phyloP scores from a whole-genome alignment of 176 grass and related monocot genomes.

The Rhynchospora tenuis region DNA sequence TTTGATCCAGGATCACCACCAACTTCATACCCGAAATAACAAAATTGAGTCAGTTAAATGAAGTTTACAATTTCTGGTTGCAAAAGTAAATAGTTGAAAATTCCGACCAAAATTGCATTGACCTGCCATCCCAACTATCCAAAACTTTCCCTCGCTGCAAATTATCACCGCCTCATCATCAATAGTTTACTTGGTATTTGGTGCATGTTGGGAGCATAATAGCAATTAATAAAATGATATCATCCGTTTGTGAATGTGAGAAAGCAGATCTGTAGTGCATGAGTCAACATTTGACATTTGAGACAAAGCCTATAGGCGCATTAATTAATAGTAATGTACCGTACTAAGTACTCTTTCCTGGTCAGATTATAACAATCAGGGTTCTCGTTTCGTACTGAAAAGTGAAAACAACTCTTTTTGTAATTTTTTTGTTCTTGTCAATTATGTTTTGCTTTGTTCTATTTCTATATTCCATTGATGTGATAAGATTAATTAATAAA shows the following conservation, averaged over 20 bases:
- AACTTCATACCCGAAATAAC: neutral
- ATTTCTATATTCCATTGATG: neutral
- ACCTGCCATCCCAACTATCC: too few species aligned
- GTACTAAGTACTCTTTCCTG: neutral
- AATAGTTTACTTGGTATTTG: too few species aligned
- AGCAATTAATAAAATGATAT: too few species aligned
- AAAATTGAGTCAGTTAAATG: neutral
- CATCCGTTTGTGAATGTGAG: too few species aligned
- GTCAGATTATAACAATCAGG: neutral
- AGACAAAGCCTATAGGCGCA: neutral
- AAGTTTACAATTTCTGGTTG: neutral
- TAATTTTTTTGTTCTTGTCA: neutral
- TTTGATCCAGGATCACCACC: neutral
- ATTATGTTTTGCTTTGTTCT: too few species aligned
- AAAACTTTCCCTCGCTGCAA: too few species aligned
- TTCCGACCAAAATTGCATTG: too few species aligned
- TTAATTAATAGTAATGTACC: neutral
- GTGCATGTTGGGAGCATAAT: too few species aligned
- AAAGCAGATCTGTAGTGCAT: neutral
- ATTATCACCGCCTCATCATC: too few species aligned
- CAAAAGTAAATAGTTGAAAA: neutral
- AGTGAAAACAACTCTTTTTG: neutral
- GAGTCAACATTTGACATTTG: neutral
- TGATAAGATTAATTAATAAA: neutral
- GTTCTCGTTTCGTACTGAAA: neutral